Base-by-base conservation (phyloP, 176 grass and related monocot species). In the Ananas comosus region DNA sequence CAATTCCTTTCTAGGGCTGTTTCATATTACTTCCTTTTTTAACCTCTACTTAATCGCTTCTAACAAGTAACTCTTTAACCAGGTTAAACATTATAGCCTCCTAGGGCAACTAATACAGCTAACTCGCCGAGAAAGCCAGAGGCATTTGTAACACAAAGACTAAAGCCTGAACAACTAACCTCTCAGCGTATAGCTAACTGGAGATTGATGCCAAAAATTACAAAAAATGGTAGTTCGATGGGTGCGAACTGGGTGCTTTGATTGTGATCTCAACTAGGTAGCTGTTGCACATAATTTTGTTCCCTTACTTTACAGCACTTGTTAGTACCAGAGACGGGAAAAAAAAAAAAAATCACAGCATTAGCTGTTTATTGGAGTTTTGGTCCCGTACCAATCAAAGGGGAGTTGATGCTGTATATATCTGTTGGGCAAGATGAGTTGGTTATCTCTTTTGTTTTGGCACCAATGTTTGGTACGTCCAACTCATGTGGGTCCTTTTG, bases 1-100 rank as follows among this genome's bases (percentile, higher is more conserved):
- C 5, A 7, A 25, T 48, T 68, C 19, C 56, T 1, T 61, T 61
- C 56, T 18, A 22, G 10, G 17, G 21, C 21, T 9, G 21, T 61
- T 19, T 18, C 11, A 16, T 18, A 2, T 5, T 19, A 61, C 11
- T 59, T 61, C 17, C 33, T 22, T 10, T 61, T 61, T 61, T n/a
- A 61, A 22, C 21, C 13, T 61, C 56, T 19, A 61, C 54, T 52
- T 69, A 16, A 76, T 64, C 70, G 49, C 52, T 57, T 10, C 48
- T 12, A 1, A 69, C 74, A 70, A 3, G 58, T 23, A 76, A 79
- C 16, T 74, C 78, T 11, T 48, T 28, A 48, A 68, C 80, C 83
- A 90, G 87, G 83, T 86, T 66, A 90, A 23, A 27, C 65, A 75
- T 59, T 80, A 73, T 63, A 90, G 87, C 61, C 63, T 90, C 51